A percentile compares a stretch with the other conserved stretches of the same genome.
phyloP scores from a whole-genome alignment of 169 alveolate species.

The Miamiensis avidus region DNA sequence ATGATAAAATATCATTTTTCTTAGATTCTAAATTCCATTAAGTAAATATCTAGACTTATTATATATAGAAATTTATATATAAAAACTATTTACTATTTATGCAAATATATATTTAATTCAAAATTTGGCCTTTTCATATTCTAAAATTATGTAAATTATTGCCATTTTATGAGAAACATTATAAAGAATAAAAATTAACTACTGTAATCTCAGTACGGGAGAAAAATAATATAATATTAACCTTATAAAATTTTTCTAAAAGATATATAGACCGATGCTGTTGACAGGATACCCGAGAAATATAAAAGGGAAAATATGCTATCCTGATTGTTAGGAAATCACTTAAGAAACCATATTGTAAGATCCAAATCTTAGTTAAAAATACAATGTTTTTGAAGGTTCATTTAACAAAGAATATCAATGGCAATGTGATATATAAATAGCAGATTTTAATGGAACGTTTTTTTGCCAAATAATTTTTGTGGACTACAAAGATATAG shows the following conservation, averaged over 20 bases:
- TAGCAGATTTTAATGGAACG: slow-evolving; percentile 19
- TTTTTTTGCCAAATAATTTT: slow-evolving; percentile 3
- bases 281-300: slow-evolving; percentile 14
- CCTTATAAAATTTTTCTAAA: too few species aligned
- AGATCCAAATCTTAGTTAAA: not conserved
- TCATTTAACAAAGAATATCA: slow-evolving; percentile 10
- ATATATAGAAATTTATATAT: too few species aligned
- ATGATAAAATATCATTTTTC: not conserved
- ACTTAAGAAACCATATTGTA: not conserved
- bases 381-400: slow-evolving; percentile 17
- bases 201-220: too few species aligned
- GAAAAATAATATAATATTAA: too few species aligned
- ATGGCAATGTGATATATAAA: slow-evolving; percentile 17
- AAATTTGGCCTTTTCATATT: too few species aligned
- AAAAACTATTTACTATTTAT: too few species aligned
- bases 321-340: slow-evolving; percentile 8
- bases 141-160: too few species aligned
- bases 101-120: too few species aligned
- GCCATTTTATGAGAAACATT: too few species aligned
- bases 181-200: too few species aligned
- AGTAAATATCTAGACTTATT: not conserved
- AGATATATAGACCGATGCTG: slow-evolving; percentile 3
- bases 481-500: not conserved
- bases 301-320: not conserved
- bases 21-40: not conserved